A percentile compares a stretch with the other conserved stretches of the same genome.
phyloP scores from a whole-genome alignment of 2,329 filamentous ascomycete genomes.

The Ceratocystis destructans region DNA sequence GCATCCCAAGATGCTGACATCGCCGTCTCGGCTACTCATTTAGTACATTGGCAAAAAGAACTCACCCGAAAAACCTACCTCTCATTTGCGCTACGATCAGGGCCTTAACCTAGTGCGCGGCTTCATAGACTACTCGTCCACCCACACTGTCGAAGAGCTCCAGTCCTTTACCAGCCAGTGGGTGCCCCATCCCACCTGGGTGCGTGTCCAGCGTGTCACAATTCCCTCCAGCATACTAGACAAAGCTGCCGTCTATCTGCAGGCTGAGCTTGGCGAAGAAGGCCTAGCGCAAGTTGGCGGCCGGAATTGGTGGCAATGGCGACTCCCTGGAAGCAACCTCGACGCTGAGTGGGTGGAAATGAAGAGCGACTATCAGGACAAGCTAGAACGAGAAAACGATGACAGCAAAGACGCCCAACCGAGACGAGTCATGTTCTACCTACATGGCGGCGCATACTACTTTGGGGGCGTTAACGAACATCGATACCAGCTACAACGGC shows the following conservation, averaged over 20 bases:
- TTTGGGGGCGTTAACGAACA: slow-evolving; percentile 95
- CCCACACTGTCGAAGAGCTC: slow-evolving; percentile 83
- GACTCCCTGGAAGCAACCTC: slow-evolving; percentile 49
- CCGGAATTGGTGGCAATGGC: slow-evolving; percentile 80
- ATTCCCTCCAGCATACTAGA: slow-evolving; percentile 52
- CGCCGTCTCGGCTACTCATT: background rate
- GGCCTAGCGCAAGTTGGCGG: slow-evolving; percentile 69
- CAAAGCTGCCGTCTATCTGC: slow-evolving; percentile 52
- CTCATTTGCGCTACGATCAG: slow-evolving; percentile 87
- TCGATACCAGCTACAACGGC: slow-evolving; percentile 93
- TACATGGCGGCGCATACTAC: slow-evolving; percentile 89
- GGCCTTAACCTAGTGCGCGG: slow-evolving; percentile 74
- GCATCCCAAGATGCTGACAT: background rate
- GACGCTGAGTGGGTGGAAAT: slow-evolving; percentile 95
- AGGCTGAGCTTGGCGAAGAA: slow-evolving; percentile 60
- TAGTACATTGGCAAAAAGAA: slow-evolving; percentile 55
- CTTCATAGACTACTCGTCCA: slow-evolving; percentile 73
- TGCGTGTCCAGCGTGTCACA: slow-evolving; percentile 56
- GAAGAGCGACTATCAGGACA: slow-evolving; percentile 52
- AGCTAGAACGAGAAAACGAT: slow-evolving; percentile 37
- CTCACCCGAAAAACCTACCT: slow-evolving; percentile 66
- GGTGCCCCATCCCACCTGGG: slow-evolving; percentile 82
- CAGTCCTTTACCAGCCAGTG: slow-evolving; percentile 85
- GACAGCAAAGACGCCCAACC: slow-evolving; percentile 23
- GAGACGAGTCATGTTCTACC: slow-evolving; percentile 73